Conservation (phyloP, 352 stramenopile genomes). For the Plasmopara viticola region DNA sequence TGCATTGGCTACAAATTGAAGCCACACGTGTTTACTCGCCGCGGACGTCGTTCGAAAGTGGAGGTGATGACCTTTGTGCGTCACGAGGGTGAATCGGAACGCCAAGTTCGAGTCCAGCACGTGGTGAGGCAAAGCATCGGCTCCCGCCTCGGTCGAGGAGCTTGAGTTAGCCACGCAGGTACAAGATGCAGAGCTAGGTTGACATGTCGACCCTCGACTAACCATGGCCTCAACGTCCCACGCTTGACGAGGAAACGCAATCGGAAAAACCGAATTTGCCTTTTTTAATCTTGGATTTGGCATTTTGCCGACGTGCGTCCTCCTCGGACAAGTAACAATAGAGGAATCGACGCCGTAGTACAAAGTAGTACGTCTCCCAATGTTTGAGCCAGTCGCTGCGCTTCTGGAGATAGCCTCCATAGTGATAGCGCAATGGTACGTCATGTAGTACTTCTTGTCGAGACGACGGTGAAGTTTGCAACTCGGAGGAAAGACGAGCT, state of each 20-base stretch:
- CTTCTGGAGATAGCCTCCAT: constrained; percentile 85
- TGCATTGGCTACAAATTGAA: constrained; percentile 64
- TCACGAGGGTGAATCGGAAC: constrained; percentile 80
- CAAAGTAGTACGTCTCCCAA: constrained; percentile 87
- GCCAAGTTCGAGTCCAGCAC: constrained; percentile 14
- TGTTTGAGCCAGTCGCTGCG: constrained; percentile 87
- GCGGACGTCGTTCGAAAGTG: constrained; percentile 83
- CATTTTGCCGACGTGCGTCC: constrained; percentile 61
- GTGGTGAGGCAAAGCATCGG: not conserved
- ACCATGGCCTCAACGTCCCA: constrained; percentile 49
- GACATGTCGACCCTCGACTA: not conserved
- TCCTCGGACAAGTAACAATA: constrained; percentile 84
- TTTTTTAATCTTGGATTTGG: constrained; percentile 88
- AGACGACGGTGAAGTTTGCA: not conserved
- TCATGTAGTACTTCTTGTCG: constrained; percentile 18
- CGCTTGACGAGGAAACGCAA: constrained; percentile 67
- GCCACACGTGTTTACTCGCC: constrained; percentile 74
- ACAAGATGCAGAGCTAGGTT: constrained; percentile 5
- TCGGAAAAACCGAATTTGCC: constrained; percentile 82
- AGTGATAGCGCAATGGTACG: constrained; percentile 60
- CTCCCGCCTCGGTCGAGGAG: not conserved
- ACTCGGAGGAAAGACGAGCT: not conserved
- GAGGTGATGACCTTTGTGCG: constrained; percentile 77
- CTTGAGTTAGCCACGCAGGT: constrained; percentile 9
- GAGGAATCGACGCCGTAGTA: constrained; percentile 54